Evolutionary conservation across 2,329 filamentous ascomycete species (phyloP), one percentile per base, ranked within the genome.

Genomic region (Aspergillus phoenicis): DNA sequence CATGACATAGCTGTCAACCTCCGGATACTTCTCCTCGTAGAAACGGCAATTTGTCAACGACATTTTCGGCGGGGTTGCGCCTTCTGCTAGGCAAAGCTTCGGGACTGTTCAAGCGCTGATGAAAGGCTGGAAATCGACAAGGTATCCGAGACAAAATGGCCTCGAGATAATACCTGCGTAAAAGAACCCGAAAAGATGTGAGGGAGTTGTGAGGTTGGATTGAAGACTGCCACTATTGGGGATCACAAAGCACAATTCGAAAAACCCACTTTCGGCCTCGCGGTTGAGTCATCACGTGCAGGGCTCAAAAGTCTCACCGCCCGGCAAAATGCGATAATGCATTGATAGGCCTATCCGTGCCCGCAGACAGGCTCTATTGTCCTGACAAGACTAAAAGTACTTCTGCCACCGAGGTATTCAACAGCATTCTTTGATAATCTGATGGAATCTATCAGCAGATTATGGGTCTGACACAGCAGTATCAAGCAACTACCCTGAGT

Each of bases 1-100:
- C 95, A 99, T 99, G 77, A 99, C 96, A 82, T 97, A 98, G 85
- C 92, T 96, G 82, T 99, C 95, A 78, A 99, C 94, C 85, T 98
- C 95, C 62, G 93, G 93, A 75, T 90, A 97, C 82, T 96, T 96
- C 83, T 97, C 92, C 85, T 97, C 93, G 80, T 97, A 97, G 82
- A 96, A 97, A 74, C 93, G 92, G 81, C 91, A 96, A 83, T 96
- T 96, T 78, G 91, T 95, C 84, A 96, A 88, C 82, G 93, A 96
- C 91, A 96, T 96, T 74, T 78, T 90, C 63, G 86, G 84, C 83
- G 83, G 81, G 74, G 75, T 74, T 74, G 73, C 73, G 71, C 67
- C 66, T 72, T 63, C 22, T 63, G 56, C 39, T 47, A 60, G 63
- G 63, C 64, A 54, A 36, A 61, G 53, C 51, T 22, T 62, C 55